A percentile compares a stretch with the other conserved stretches of the same genome.
phyloP scores from a whole-genome alignment of 1,284 basidiomycete species.

The Puccinia hordei region DNA sequence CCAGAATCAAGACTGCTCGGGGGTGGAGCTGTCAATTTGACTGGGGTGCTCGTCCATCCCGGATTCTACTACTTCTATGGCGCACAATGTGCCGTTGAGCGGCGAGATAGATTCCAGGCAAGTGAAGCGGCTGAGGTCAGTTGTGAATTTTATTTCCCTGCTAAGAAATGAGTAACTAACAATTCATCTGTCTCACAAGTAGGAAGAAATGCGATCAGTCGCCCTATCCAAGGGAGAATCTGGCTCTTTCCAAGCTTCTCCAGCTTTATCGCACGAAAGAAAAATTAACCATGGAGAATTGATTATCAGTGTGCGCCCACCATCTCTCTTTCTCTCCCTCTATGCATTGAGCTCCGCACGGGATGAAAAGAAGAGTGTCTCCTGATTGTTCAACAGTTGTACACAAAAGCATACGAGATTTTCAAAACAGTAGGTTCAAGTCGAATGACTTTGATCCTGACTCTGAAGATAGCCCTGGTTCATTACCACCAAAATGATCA shows the following conservation, averaged over 20 bases:
- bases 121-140: conserved; percentile 68
- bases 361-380: too few species aligned
- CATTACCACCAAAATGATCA: conserved; percentile 75
- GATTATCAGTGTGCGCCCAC: conserved; percentile 71
- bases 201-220: conserved; percentile 41
- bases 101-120: conserved; percentile 69
- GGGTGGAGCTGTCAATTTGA: conserved; percentile 43
- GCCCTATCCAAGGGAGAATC: conserved; percentile 56
- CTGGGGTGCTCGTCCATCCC: conserved; percentile 74
- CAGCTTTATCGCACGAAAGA: conserved; percentile 74
- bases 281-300: conserved; percentile 82
- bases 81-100: conserved; percentile 75
- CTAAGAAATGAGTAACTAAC: conserved; percentile 30
- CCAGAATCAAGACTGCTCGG: conserved; percentile 54
- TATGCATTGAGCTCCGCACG: not conserved
- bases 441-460: conserved; percentile 78
- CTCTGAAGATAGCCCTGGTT: conserved; percentile 78
- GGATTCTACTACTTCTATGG: conserved; percentile 88
- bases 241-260: conserved; percentile 55
- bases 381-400: conserved; percentile 65
- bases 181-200: not conserved
- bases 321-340: not conserved
- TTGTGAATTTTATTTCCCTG: conserved; percentile 38
- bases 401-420: conserved; percentile 83
- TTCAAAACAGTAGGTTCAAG: conserved; percentile 71